Percentiles rank a stretch among this genome's conserved stretches.
These are phyloP conservation scores for Neurospora sp. DNA, from an alignment of 495 filamentous ascomycete species.

Conservation along the genomic window DNA sequence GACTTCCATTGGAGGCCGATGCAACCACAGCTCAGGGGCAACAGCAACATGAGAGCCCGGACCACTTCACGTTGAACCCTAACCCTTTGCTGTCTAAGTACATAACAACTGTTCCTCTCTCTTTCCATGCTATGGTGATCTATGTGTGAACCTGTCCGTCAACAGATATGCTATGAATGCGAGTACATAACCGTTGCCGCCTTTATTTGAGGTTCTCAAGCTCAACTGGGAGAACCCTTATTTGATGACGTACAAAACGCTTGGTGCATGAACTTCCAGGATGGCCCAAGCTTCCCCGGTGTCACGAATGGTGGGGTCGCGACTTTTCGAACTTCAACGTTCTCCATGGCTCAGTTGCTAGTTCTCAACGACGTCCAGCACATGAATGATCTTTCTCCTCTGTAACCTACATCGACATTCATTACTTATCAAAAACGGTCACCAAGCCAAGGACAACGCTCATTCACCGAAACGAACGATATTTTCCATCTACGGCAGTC, in stretches of 20 bases:
- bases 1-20: constrained; percentile 8
- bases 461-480: background rate
- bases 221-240: background rate
- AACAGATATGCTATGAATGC: background rate
- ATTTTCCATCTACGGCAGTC: background rate
- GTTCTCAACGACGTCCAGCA: background rate
- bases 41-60: background rate
- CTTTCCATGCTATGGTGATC: background rate
- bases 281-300: background rate
- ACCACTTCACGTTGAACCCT: background rate
- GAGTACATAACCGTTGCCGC: too few species aligned
- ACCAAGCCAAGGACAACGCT: background rate
- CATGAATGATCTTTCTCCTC: background rate
- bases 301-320: background rate
- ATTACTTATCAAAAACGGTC: background rate
- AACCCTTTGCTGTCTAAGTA: background rate
- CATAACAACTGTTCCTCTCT: background rate
- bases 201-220: too few species aligned
- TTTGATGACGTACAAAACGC: background rate
- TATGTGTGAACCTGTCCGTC: background rate
- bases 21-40: constrained; percentile 5
- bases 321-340: background rate
- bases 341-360: background rate
- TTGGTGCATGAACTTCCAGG: background rate
- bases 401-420: background rate